These are phyloP conservation scores for Xylaria scruposa DNA, from an alignment of 495 filamentous ascomycete species.

Conservation along the genomic window DNA sequence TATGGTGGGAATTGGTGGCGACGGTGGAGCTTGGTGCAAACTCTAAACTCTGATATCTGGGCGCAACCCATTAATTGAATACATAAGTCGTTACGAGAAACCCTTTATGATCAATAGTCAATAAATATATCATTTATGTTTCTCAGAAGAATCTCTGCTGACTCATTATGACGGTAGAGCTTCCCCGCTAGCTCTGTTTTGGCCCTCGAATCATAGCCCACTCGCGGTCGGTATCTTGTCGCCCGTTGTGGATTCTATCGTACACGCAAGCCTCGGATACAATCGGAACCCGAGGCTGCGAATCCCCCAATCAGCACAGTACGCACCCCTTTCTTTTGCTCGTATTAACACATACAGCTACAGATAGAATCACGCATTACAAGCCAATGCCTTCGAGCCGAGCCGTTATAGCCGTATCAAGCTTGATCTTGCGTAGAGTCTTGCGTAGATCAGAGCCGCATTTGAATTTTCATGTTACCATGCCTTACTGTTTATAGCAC, in stretches of 20 bases:
- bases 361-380: neutral
- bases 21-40: too few species aligned
- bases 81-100: too few species aligned
- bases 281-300: neutral
- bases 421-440: neutral
- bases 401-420: neutral
- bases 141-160: neutral
- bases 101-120: neutral
- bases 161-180: neutral
- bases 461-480: neutral
- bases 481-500: neutral
- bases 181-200: neutral
- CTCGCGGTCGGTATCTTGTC: neutral
- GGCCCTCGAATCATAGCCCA: neutral
- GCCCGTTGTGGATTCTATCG: neutral
- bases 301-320: conserved; percentile 1
- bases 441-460: neutral
- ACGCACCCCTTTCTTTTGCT: neutral
- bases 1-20: too few species aligned
- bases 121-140: neutral
- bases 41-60: too few species aligned
- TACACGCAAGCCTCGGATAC: neutral
- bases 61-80: too few species aligned
- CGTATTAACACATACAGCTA: neutral
- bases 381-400: neutral